phyloP scores from a whole-genome alignment of 2,329 filamentous ascomycete species.

The Magnaporthiopsis rhizophila region DNA sequence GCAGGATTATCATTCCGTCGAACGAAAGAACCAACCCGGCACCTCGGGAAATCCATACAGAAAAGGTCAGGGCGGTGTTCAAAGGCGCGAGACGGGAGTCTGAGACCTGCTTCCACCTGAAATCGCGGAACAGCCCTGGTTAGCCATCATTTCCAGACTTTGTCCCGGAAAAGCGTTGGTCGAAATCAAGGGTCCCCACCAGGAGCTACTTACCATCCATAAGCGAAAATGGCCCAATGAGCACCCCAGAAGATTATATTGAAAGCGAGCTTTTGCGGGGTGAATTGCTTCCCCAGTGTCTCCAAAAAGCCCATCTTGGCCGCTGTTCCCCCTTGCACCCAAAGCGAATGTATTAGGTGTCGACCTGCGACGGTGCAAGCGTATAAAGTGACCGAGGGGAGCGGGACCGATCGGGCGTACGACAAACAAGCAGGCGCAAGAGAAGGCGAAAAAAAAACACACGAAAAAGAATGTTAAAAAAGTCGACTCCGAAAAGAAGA shows the following conservation, averaged over 20 bases:
- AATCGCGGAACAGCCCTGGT: conserved; percentile 16
- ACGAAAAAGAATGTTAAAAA: no score
- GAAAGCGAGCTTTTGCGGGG: conserved; percentile 64
- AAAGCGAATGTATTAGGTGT: conserved; percentile 28
- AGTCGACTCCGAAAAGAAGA: no score
- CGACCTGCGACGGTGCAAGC: conserved; percentile 43
- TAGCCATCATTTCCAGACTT: neutral
- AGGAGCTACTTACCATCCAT: conserved; percentile 65
- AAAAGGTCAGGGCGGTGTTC: conserved; percentile 68
- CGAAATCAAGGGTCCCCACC: neutral
- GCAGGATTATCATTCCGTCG: conserved; percentile 77
- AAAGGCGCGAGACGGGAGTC: conserved; percentile 65
- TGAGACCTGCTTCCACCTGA: conserved; percentile 68
- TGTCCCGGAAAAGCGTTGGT: no score
- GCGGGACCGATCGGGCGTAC: no score
- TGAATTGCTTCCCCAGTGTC: conserved; percentile 54
- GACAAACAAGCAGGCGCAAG: no score
- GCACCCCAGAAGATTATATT: conserved; percentile 73
- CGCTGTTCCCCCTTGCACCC: conserved; percentile 20
- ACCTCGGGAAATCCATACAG: conserved; percentile 93
- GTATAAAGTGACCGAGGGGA: no score
- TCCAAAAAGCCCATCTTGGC: conserved; percentile 31
- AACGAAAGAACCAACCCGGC: conserved; percentile 79
- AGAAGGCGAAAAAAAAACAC: no score
- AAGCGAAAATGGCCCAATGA: conserved; percentile 71